Conservation (phyloP, 2,329 filamentous ascomycete genomes). For the Penicillium sp. region DNA sequence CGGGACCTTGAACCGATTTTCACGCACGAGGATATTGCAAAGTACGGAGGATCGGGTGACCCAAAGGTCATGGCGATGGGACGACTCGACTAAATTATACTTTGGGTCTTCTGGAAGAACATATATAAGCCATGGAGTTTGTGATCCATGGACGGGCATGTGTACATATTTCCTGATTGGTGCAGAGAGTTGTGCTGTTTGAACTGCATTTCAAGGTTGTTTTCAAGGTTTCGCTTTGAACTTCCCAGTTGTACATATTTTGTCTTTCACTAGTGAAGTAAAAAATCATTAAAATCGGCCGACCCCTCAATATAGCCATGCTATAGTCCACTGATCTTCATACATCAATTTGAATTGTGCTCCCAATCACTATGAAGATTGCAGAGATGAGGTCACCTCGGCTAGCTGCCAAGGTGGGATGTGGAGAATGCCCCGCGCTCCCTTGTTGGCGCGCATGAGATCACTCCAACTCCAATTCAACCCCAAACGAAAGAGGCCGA, state of each 20-base stretch:
- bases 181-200: no score
- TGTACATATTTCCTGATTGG: no score
- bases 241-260: no score
- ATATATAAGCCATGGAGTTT: no score
- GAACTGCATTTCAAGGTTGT: no score
- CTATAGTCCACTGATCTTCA: no score
- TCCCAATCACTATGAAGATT: not conserved
- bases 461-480: not conserved
- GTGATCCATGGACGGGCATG: no score
- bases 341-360: no score
- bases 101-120: no score
- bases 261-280: no score
- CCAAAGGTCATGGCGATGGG: not conserved
- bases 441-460: not conserved
- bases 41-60: not conserved
- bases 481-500: not conserved
- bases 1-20: not conserved
- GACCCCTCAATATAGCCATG: fast-evolving
- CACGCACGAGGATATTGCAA: not conserved
- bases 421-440: not conserved
- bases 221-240: no score
- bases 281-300: no score
- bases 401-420: not conserved
- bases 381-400: not conserved
- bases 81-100: not conserved